Percentiles rank a stretch among this genome's conserved stretches.
Conservation (phyloP, 139 green algal genomes). For the Zygnema cylindricum region DNA sequence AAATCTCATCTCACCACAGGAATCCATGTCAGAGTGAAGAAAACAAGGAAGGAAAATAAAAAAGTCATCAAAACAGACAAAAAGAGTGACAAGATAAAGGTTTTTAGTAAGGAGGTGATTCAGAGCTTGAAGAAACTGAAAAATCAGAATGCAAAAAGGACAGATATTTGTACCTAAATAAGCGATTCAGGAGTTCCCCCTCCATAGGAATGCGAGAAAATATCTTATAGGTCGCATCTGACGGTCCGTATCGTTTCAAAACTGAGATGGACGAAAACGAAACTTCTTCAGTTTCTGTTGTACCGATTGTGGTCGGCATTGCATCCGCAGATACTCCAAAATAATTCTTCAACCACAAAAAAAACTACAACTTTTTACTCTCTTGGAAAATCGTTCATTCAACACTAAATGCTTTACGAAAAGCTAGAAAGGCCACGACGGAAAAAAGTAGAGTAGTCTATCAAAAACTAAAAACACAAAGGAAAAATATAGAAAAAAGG, state of each 20-base stretch:
- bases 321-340: not conserved
- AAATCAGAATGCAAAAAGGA: not conserved
- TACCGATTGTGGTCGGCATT: slow-evolving; percentile 32
- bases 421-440: no score
- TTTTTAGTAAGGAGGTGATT: no score
- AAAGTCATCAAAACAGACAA: no score
- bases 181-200: slow-evolving; percentile 6
- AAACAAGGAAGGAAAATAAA: not conserved
- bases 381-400: no score
- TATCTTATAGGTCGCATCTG: slow-evolving; percentile 43
- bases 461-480: no score
- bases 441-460: no score
- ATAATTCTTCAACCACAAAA: no score
- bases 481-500: not conserved
- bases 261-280: slow-evolving; percentile 38
- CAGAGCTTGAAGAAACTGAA: no score
- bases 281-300: slow-evolving; percentile 22
- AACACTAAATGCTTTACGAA: no score
- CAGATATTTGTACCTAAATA: slow-evolving; percentile 44
- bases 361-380: no score
- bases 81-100: not conserved
- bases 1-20: not conserved
- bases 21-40: not conserved
- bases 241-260: not conserved
- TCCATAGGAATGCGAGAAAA: slow-evolving; percentile 23